phyloP scores from a whole-genome alignment of 768 basidiomycete genomes.

The Calocera cornea region DNA sequence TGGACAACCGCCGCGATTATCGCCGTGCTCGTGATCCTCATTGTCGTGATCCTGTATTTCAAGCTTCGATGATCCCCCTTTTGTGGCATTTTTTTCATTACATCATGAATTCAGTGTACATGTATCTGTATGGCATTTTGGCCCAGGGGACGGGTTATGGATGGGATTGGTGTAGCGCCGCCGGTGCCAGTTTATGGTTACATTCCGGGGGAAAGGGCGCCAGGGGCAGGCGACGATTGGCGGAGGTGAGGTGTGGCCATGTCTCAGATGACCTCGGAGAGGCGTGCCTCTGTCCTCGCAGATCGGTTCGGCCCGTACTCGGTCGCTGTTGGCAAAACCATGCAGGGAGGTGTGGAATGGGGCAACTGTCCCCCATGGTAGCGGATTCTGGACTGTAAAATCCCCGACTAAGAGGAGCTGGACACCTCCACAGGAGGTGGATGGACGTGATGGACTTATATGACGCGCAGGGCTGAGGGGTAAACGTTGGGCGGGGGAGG shows the following conservation, averaged over 20 bases:
- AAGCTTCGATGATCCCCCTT: slow-evolving; percentile 33
- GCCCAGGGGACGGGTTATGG: background rate
- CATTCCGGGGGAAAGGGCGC: background rate
- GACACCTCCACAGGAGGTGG: background rate
- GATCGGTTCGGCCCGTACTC: background rate
- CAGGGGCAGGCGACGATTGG: background rate
- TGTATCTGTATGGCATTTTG: background rate
- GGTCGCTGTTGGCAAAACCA: background rate
- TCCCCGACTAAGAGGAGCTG: background rate
- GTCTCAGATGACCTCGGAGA: background rate
- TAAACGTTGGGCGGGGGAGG: no score
- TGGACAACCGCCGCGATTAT: slow-evolving; percentile 80
- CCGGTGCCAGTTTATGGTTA: background rate
- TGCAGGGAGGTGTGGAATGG: no score
- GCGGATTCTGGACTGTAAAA: background rate
- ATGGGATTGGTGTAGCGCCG: background rate
- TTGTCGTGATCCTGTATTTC: slow-evolving; percentile 65
- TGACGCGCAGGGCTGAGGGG: background rate
- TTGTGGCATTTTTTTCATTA: background rate
- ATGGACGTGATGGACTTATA: background rate
- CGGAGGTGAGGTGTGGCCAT: background rate
- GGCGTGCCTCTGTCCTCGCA: background rate
- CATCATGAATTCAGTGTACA: background rate
- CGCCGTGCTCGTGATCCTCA: slow-evolving; percentile 67
- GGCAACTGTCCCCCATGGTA: no score